Percentiles rank a stretch among this genome's conserved stretches.
phyloP scores from a whole-genome alignment of 257 asterid species.

The Voacanga thouarsii region DNA sequence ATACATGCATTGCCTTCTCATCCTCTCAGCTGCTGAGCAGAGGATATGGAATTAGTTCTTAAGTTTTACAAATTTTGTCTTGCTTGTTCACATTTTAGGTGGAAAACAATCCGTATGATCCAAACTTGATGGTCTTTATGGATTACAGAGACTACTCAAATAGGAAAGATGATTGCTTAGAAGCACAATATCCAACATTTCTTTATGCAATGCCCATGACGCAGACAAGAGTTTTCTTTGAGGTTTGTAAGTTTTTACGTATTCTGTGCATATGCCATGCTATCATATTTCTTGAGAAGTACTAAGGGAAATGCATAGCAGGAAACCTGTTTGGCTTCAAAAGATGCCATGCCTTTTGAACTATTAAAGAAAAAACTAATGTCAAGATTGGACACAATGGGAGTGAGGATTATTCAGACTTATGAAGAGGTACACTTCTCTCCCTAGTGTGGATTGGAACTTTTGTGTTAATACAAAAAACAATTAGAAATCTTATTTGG shows the following conservation, averaged over 20 bases:
- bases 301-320: constrained; percentile 26
- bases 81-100: constrained; percentile 44
- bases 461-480: not conserved
- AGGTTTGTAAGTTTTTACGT: constrained; percentile 39
- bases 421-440: constrained; percentile 74
- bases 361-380: constrained; percentile 73
- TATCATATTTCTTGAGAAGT: not conserved
- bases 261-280: not conserved
- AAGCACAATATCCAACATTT: constrained; percentile 84
- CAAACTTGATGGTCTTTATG: constrained; percentile 96
- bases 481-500: not conserved
- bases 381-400: constrained; percentile 82
- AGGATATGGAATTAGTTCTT: not conserved
- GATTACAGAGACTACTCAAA: constrained; percentile 81
- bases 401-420: constrained; percentile 66
- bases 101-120: constrained; percentile 93
- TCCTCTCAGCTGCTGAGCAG: not conserved
- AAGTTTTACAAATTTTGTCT: not conserved
- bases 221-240: constrained; percentile 83
- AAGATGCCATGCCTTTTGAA: constrained; percentile 93
- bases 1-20: not conserved
- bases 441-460: not conserved
- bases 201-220: constrained; percentile 97
- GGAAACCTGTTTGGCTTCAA: constrained; percentile 98
- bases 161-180: constrained; percentile 43